A percentile compares a stretch with the other conserved stretches of the same genome.
Conservation (phyloP, 192 early-diverging fungal genomes). For the Rhizophlyctis rosea region DNA sequence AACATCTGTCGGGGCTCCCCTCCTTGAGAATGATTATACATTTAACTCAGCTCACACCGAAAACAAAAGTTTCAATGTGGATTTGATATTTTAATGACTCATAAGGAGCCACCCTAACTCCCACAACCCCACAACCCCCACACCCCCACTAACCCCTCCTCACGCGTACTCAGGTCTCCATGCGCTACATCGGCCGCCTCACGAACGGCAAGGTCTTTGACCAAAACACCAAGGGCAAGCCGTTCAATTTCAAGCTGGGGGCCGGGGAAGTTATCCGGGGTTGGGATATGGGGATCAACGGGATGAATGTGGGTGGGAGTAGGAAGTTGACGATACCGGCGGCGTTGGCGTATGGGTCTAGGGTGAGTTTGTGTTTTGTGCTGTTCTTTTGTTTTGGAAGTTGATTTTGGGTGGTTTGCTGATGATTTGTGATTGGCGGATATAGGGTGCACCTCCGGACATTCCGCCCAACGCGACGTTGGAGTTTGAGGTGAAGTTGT, state of each 20-base stretch:
- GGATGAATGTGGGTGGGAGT: conserved; percentile 91
- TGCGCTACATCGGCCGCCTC: conserved; percentile 95
- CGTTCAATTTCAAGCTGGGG: conserved; percentile 87
- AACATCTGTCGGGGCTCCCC: too few relatives aligned
- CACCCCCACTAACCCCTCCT: too few relatives aligned
- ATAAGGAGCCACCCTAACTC: too few relatives aligned
- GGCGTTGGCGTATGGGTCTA: conserved; percentile 57
- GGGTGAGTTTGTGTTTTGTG: conserved; percentile 19
- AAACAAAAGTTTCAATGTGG: too few relatives aligned
- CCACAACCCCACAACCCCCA: too few relatives aligned
- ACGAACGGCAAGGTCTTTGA: conserved; percentile 95
- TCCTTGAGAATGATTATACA: too few relatives aligned
- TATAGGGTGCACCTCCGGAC: conserved; percentile 89
- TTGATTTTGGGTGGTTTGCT: conserved; percentile 14
- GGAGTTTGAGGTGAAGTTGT: conserved; percentile 86
- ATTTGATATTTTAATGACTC: too few relatives aligned
- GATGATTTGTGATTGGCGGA: conserved; percentile 47
- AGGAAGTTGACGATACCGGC: conserved; percentile 90
- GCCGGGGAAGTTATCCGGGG: conserved; percentile 91
- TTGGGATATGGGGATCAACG: conserved; percentile 82
- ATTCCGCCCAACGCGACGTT: conserved; percentile 84
- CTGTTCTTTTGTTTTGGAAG: conserved; percentile 21
- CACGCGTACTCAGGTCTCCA: conserved; percentile 55
- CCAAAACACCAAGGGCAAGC: conserved; percentile 85
- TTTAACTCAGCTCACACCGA: too few relatives aligned